Base-by-base conservation (phyloP, 768 basidiomycete species). In the Rhodosporidiobolus sp. region DNA sequence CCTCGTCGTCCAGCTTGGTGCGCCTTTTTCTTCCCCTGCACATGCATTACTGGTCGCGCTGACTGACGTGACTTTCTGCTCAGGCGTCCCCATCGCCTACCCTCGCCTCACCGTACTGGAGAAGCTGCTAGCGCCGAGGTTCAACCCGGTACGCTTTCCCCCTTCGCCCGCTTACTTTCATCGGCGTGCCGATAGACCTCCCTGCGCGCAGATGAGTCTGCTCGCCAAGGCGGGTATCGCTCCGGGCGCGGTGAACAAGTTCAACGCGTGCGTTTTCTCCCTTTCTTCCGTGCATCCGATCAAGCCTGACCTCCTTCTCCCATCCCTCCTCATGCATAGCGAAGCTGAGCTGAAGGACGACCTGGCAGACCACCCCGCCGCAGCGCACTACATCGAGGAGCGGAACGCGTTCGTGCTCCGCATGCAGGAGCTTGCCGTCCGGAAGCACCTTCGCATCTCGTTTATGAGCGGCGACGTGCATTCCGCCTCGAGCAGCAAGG, bases 381-480 rank as follows among this genome's bases (percentile, higher is more conserved):
- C 77, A 0, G 55, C 63, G 43, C 45, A 54, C 43, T 78, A 79
- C 69, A 82, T 95, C 89, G 85, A 85, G 82, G 95, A 98, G 81
- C 88, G 95, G 65, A 97, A 98, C 80, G 88, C 87, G 88, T 83
- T 97, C 34, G 86, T 97, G 57, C 20, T 46, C 50, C 60, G 89
- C 79, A 84, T 91, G 73, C 95, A 97, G 80, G 83, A 84, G 32
- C 84, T 92, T 73, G 89, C 93, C 0, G 81, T 82, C 54, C 80
- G 82, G 59, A 87, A 86, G 80, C 83, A 85, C 35, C 81, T 89
- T 38, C 86, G 95, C 35, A 84, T 99, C 26, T 86, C 88, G 0
- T 94, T 94, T 81, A 78, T 99, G 24, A 89, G 89, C 0, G 96
- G 95, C 8, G 94, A 99, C 80, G 94, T 96, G 24, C 95, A 97